Conservation (phyloP, 1,284 basidiomycete species). For the Puccinia polysora region DNA sequence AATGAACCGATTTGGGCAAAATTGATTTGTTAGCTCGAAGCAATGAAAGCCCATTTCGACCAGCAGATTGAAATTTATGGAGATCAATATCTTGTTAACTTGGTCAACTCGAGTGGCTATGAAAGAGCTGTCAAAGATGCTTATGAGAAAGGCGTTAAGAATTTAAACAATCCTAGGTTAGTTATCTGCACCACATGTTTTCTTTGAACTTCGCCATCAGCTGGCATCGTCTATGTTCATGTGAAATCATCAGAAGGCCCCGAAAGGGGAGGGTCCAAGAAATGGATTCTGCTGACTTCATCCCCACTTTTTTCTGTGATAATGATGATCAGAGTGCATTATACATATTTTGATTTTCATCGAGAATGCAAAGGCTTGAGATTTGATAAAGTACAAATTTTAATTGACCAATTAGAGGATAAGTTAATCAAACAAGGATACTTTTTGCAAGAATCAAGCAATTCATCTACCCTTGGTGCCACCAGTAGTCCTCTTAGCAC, state of each 20-base stretch:
- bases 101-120: constrained; percentile 91
- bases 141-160: constrained; percentile 71
- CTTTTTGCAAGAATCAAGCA: constrained; percentile 20
- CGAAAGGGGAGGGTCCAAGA: too few species aligned
- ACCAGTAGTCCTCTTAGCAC: constrained; percentile 54
- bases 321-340: constrained; percentile 75
- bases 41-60: constrained; percentile 69
- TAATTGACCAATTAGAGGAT: constrained; percentile 72
- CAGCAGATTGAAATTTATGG: constrained; percentile 75
- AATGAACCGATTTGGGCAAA: too few species aligned
- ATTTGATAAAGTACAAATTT: constrained; percentile 82
- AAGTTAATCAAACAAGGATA: constrained; percentile 71
- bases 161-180: constrained; percentile 45
- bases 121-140: constrained; percentile 95
- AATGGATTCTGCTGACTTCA: too few species aligned
- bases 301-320: too few species aligned
- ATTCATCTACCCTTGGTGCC: constrained; percentile 11
- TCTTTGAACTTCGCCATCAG: neutral
- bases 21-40: constrained; percentile 63
- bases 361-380: constrained; percentile 91
- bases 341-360: constrained; percentile 98
- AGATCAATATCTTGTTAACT: constrained; percentile 75
- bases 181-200: too few species aligned
- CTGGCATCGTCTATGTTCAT: neutral
- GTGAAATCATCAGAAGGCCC: neutral